Evolutionary conservation across 2,329 filamentous ascomycete genomes (phyloP).

Genomic region (Penicillium glabrum): DNA sequence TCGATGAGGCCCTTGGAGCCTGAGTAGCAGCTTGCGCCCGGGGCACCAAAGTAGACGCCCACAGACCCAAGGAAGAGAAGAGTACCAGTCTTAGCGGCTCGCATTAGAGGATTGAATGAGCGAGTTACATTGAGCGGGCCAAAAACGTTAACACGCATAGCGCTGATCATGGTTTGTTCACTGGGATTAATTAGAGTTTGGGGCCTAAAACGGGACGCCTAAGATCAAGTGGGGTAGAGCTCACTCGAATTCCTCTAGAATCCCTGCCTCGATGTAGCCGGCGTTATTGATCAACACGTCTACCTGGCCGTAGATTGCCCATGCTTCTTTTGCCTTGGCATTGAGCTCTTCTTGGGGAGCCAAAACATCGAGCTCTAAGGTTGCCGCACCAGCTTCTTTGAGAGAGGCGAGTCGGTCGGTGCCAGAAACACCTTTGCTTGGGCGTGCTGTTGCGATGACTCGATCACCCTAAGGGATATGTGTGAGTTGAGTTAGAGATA

Average conservation of each 20-base stretch:
- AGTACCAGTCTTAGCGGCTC: constrained; percentile 31
- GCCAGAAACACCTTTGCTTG: background rate
- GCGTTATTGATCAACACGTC: constrained; percentile 25
- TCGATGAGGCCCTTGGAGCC: constrained; percentile 51
- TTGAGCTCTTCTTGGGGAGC: constrained; percentile 17
- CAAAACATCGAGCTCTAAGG: constrained; percentile 28
- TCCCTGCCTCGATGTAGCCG: background rate
- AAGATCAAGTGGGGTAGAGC: background rate
- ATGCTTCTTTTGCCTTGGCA: constrained; percentile 16
- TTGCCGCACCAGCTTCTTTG: constrained; percentile 23
- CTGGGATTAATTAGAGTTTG: background rate
- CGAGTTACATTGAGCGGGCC: constrained; percentile 40
- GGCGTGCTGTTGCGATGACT: constrained; percentile 1
- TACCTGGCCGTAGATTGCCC: constrained; percentile 23
- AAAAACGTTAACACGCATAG: constrained; percentile 15
- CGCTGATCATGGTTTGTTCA: background rate
- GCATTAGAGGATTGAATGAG: constrained; percentile 39
- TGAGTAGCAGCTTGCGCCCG: constrained; percentile 31
- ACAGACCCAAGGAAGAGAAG: constrained; percentile 50
- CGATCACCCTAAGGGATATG: background rate
- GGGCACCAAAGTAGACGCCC: constrained; percentile 41
- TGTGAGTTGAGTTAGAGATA: background rate
- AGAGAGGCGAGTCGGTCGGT: constrained; percentile 6
- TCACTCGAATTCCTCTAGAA: background rate
- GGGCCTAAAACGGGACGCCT: background rate